Evolutionary conservation across 495 filamentous ascomycete species (phyloP).

Genomic region (Lasiosphaeria ovina): DNA sequence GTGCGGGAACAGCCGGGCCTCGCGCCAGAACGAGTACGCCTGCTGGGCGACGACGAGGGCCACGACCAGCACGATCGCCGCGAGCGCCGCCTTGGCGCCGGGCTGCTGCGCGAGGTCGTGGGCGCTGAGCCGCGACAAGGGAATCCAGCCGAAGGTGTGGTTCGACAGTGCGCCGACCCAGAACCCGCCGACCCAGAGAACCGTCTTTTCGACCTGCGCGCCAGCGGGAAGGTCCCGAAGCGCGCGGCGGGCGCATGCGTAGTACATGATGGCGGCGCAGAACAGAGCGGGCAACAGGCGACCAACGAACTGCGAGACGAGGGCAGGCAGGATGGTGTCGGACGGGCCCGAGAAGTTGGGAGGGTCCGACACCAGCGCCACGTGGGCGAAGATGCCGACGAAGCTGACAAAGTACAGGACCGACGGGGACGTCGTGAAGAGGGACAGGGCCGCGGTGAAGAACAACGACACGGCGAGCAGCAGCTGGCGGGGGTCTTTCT

Average conservation of each 20-base stretch:
- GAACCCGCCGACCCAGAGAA: conserved; percentile 71
- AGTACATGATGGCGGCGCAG: conserved; percentile 69
- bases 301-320: conserved; percentile 68
- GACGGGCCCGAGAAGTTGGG: conserved; percentile 38
- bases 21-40: conserved; percentile 68
- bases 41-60: conserved; percentile 60
- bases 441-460: conserved; percentile 62
- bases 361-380: conserved; percentile 76
- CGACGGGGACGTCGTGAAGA: conserved; percentile 67
- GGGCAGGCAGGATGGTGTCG: conserved; percentile 45
- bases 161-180: conserved; percentile 82
- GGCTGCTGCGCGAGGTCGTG: conserved; percentile 76
- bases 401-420: conserved; percentile 72
- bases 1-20: conserved; percentile 64
- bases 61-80: conserved; percentile 62
- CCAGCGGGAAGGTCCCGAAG: conserved; percentile 58
- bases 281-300: conserved; percentile 77
- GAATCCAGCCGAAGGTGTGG: conserved; percentile 80
- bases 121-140: conserved; percentile 70
- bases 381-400: conserved; percentile 68
- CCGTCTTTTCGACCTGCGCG: conserved; percentile 66
- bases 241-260: conserved; percentile 49
- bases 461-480: conserved; percentile 68
- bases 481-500: conserved; percentile 65
- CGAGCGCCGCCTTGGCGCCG: conserved; percentile 69